Conservation (phyloP, 148 eudicot species). For the Drosera capensis region DNA sequence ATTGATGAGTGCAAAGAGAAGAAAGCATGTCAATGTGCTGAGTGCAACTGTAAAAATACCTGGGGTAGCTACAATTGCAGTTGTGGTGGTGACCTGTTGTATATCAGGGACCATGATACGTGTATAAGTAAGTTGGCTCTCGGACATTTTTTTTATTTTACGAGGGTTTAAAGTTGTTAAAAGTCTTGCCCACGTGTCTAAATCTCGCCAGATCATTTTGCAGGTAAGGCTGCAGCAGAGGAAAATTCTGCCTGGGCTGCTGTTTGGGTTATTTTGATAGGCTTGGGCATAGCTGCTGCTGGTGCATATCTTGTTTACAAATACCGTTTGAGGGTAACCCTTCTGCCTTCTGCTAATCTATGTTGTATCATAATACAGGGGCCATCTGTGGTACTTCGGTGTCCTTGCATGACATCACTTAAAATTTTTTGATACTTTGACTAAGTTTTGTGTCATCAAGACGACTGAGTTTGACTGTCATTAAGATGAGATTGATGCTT, state of each 20-base stretch:
- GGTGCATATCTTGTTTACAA: constrained; percentile 85
- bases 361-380: background rate
- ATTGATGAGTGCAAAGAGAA: constrained; percentile 83
- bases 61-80: constrained; percentile 95
- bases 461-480: constrained; percentile 2
- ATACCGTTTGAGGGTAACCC: constrained; percentile 75
- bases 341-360: background rate
- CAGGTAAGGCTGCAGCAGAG: constrained; percentile 56
- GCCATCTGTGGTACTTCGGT: no score
- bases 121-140: constrained; percentile 69
- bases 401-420: no score
- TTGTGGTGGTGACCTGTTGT: constrained; percentile 65
- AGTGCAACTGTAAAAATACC: constrained; percentile 85
- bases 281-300: constrained; percentile 58
- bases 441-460: no score
- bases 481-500: background rate
- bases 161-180: background rate
- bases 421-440: no score
- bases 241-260: constrained; percentile 68
- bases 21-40: constrained; percentile 78
- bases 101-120: constrained; percentile 81
- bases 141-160: background rate
- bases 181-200: background rate
- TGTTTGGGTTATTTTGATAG: constrained; percentile 66
- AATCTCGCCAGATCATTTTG: constrained; percentile 8